Base-by-base conservation (phyloP, 371 early-diverging fungal genomes). In the Mucor circinelloides region DNA sequence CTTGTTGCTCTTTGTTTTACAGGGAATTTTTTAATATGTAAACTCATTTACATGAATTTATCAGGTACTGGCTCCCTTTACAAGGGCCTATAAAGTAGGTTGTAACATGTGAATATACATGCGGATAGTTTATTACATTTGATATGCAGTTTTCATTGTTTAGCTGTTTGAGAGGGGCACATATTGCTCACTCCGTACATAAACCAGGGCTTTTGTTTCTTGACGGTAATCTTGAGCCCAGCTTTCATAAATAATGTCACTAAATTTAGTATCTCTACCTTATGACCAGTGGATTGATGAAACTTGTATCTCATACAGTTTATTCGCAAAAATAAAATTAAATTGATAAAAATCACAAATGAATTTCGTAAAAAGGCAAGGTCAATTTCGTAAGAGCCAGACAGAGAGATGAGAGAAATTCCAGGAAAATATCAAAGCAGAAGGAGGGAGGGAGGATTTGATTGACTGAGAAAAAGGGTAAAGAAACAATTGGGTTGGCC, bases 221-320 rank as follows among this genome's bases (percentile, higher is more conserved):
- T 50, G 7, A 61, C 62, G 13, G 21, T 19, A 6, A 61, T 21
- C 34, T 50, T 46, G n/a, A 61, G n/a, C 8, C 62, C 62, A 50
- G 48, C 23, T 31, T 61, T 61, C 62, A 61, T 61, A 0, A 50
- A 61, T 50, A 61, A 50, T 32, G 62, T 61, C 2, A 61, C 62
- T 23, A 46, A 48, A 34, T 61, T 48, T 7, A 31, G 32, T 12
- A 61, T 46, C 31, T 61, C 62, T 4, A 61, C 62, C 12, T 27
- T n/a, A 32, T 61, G 50, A 3, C 62, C 62, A 31, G 32, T 10
- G 2, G 23, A 34, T 61, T 28, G 44, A 8, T n/a, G 44, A 5
- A 61, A 48, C 21, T 50, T 61, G 34, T 61, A 61, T 23, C 44
- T 46, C 21, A 34, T 61, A n/a, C n/a, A n/a, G n/a, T n/a, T n/a